Evolutionary conservation across 345 rosid genomes (phyloP), one percentile per base, ranked within the genome.

Genomic region (Boechera stricta): DNA sequence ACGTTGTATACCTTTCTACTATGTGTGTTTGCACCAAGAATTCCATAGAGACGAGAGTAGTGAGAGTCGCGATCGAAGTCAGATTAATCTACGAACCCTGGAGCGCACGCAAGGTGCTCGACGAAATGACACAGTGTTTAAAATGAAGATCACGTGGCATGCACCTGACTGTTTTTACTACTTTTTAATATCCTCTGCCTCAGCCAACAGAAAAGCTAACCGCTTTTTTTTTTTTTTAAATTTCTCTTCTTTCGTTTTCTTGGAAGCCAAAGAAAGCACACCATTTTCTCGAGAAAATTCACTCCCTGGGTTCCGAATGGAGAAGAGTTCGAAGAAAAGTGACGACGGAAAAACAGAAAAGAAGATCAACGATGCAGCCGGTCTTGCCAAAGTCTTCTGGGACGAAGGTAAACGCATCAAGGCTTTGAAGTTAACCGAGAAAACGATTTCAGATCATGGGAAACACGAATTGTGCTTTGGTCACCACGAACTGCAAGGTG

Each of bases 401-500:
- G 6, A 11, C 1, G 0, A 28, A 11, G 35, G n/a, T 28, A 5
- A 54, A n/a, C 4, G 4, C 8, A 28, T 54, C 5, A 2, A 2
- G 31, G 59, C 59, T 5, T 54, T 54, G 59, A 8, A 54, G 7
- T 4, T 28, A 12, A 54, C 35, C n/a, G 33, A 54, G 35, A 11
- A 54, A 28, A 54, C 9, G 59, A 54, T 54, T 54, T 54, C 59
- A 5, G 35, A 54, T 28, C 35, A 54, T 2, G 59, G 59, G 59
- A 12, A 26, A 0, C 13, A 54, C 33, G 3, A 54, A 28, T 3
- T 2, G 0, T 54, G 59, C 4, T 54, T 2, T 54, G 15, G 1
- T 5, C 59, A 11, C 59, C 59, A 54, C 59, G 33, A 54, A 26
- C 59, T 54, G 35, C 59, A 54, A 54, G 59, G 59, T 54, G 59